Percentiles rank a stretch among this genome's conserved stretches.
These are phyloP conservation scores for Mrakia frigida DNA, from an alignment of 768 basidiomycete species.

Conservation along the genomic window DNA sequence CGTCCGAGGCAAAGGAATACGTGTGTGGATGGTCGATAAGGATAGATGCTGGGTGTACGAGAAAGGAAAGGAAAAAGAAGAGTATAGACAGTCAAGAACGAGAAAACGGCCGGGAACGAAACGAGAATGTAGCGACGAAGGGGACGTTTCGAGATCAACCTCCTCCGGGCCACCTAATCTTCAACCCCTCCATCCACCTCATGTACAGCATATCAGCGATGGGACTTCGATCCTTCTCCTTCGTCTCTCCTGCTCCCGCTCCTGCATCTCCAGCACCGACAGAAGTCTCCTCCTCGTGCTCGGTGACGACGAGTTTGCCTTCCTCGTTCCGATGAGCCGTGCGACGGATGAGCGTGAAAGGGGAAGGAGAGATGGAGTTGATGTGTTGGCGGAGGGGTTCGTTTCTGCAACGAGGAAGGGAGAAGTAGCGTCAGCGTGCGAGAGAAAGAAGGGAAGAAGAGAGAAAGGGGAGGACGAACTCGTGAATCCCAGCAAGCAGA, in stretches of 20 bases:
- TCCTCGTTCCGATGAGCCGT: background rate
- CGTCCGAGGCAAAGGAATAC: too few relatives aligned
- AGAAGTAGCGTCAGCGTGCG: constrained; percentile 2
- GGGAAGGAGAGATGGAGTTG: background rate
- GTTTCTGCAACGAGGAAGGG: constrained; percentile 4
- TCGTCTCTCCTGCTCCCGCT: background rate
- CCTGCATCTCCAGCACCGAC: background rate
- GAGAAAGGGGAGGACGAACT: background rate
- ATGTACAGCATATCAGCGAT: constrained; percentile 31
- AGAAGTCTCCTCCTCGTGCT: background rate
- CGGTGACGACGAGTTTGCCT: constrained; percentile 18
- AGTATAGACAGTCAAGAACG: background rate
- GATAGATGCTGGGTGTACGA: too few relatives aligned
- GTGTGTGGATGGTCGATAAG: too few relatives aligned
- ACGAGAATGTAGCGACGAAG: background rate
- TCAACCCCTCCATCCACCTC: constrained; percentile 32
- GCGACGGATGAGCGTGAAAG: constrained; percentile 26
- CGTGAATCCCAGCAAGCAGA: constrained; percentile 63
- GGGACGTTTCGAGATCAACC: background rate
- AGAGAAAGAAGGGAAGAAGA: background rate
- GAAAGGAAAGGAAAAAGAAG: background rate
- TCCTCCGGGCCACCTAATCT: constrained; percentile 28
- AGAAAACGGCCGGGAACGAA: background rate
- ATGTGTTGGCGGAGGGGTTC: constrained; percentile 24
- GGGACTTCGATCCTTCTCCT: constrained; percentile 17